phyloP scores from a whole-genome alignment of 1,284 basidiomycete species.

The Hymenochaete sp. region DNA sequence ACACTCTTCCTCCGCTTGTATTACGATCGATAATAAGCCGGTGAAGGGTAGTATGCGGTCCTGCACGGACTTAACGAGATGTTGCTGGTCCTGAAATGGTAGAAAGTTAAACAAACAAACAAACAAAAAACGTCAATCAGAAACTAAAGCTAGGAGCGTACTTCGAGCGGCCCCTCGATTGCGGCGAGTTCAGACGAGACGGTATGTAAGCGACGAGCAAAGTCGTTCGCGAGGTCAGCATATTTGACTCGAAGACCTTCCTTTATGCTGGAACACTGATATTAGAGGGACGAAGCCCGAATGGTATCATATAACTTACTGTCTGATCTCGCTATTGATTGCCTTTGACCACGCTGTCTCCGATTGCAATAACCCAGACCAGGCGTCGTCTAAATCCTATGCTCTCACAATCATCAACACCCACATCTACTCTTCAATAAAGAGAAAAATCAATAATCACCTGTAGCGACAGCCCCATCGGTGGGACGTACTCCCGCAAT shows the following conservation, averaged over 20 bases:
- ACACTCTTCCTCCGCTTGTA: slow-evolving; percentile 68
- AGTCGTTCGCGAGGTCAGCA: slow-evolving; percentile 77
- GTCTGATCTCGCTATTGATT: slow-evolving; percentile 88
- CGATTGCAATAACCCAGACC: slow-evolving; percentile 64
- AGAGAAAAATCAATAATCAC: slow-evolving; percentile 29
- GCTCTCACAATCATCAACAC: slow-evolving; percentile 5
- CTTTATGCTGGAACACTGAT: slow-evolving; percentile 61
- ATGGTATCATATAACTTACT: slow-evolving; percentile 55
- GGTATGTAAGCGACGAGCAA: slow-evolving; percentile 63
- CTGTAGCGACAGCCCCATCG: slow-evolving; percentile 54
- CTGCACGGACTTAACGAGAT: slow-evolving; percentile 47
- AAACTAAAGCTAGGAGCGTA: slow-evolving; percentile 29
- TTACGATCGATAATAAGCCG: slow-evolving; percentile 47
- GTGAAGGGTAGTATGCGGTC: slow-evolving; percentile 54
- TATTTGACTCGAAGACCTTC: slow-evolving; percentile 79
- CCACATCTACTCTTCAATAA: background rate
- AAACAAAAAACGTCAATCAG: background rate
- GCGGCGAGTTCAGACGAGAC: slow-evolving; percentile 72
- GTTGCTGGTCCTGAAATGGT: slow-evolving; percentile 41
- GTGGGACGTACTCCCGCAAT: slow-evolving; percentile 76
- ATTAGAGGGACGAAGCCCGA: too few species aligned
- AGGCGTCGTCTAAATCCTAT: slow-evolving; percentile 72
- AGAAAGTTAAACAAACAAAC: background rate
- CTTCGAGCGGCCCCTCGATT: slow-evolving; percentile 75
- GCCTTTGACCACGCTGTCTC: slow-evolving; percentile 75